phyloP scores from a whole-genome alignment of 352 stramenopile genomes.

The Aphanomyces euteiches region DNA sequence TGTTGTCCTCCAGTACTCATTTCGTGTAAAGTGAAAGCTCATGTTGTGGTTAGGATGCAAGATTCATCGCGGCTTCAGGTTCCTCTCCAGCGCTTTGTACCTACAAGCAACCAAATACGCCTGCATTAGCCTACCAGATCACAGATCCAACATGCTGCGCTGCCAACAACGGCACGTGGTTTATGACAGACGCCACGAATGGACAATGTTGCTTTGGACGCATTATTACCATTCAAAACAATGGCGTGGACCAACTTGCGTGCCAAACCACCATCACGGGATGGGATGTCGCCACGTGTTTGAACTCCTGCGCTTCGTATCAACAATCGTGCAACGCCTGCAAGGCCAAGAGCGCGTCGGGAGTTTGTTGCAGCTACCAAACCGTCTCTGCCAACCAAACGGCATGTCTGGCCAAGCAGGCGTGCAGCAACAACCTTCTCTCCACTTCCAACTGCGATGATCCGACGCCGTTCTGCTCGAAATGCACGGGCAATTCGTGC shows the following conservation, averaged over 20 bases:
- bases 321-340: not conserved
- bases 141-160: conserved; percentile 13
- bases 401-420: conserved; percentile 7
- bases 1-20: conserved; percentile 18
- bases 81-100: not conserved
- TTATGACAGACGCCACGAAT: not conserved
- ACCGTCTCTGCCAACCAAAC: conserved; percentile 8
- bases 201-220: conserved; percentile 18
- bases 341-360: not conserved
- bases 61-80: not conserved
- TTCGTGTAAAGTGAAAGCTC: not conserved
- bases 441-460: not conserved
- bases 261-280: conserved; percentile 8
- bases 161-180: conserved; percentile 24
- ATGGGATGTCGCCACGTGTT: conserved; percentile 16
- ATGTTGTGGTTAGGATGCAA: conserved; percentile 2
- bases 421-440: conserved; percentile 11
- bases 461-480: conserved; percentile 19
- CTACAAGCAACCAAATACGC: conserved; percentile 8
- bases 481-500: conserved; percentile 16
- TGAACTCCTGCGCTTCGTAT: not conserved
- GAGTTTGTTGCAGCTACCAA: not conserved
- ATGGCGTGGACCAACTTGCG: conserved; percentile 1
- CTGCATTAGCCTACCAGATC: conserved; percentile 5
- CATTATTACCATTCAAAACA: conserved; percentile 19